Evolutionary conservation across 2,329 filamentous ascomycete genomes (phyloP), one percentile per base, ranked within the genome.

Genomic region (Tolypocladium ovalisporum): DNA sequence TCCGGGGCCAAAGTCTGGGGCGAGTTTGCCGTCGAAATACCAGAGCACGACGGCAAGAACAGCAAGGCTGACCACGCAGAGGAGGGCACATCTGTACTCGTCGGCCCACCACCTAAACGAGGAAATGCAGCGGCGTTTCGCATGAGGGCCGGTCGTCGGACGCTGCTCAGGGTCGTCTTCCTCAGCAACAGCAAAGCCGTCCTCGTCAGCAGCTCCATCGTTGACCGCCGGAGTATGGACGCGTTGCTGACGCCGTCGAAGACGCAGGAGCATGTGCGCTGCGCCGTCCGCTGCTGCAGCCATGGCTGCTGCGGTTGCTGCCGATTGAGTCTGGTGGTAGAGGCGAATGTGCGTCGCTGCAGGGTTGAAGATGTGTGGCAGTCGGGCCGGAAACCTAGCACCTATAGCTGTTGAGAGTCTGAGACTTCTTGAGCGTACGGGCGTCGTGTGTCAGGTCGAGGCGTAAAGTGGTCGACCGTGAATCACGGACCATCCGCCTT

Each of bases 61-160:
- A 12, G 60, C 56, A 3, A 70, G 65, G 15, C 67, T 64, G 19
- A 58, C 51, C 19, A 70, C 57, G 56, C 69, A 71, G 54, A 70
- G 55, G 24, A 63, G 59, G 52, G 67, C 68, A 40, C 67, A 71
- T 56, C 67, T 59, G 61, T 71, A 73, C 58, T 74, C 72, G 37
- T 67, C 68, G 22, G 67, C 62, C 72, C 70, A 74, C 70, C 65
- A 74, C 40, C 62, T 65, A 35, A 71, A 66, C 1, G 68, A 67
- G 3, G 65, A 66, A 13, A 58, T 56, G 37, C 56, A 59, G 34
- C 49, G 56, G 9, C 57, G 54, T n/a, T 42, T 58, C 53, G 19
- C 55, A 56, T 10, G 56, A 57, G 15, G 54, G 24, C 22, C 12
- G 49, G 57, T n/a, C 8, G 37, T 13, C n/a, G 34, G 17, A 35